Percentiles rank a stretch among this genome's conserved stretches.
These are phyloP conservation scores for Cordyceps cateniannulata DNA, from an alignment of 2,329 filamentous ascomycete species.

Conservation along the genomic window DNA sequence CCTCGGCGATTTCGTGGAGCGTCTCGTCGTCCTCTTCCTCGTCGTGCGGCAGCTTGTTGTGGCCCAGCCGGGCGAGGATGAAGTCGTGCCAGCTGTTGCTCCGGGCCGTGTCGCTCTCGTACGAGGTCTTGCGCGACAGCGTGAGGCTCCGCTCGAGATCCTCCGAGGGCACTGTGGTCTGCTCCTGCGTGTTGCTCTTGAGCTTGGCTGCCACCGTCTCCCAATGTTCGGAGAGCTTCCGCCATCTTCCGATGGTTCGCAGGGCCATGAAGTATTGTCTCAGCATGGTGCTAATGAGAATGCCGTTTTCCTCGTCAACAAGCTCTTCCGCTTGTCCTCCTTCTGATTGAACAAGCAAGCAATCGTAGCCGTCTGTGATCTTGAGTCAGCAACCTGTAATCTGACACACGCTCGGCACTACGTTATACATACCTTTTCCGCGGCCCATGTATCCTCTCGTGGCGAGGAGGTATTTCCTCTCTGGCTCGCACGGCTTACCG, in stretches of 20 bases:
- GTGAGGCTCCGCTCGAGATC: slow-evolving; percentile 20
- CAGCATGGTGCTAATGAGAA: slow-evolving; percentile 78
- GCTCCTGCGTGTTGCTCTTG: slow-evolving; percentile 38
- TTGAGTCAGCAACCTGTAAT: neutral
- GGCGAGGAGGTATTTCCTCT: slow-evolving; percentile 63
- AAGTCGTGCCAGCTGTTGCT: slow-evolving; percentile 31
- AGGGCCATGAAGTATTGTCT: slow-evolving; percentile 88
- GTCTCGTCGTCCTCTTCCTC: slow-evolving; percentile 37
- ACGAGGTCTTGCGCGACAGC: slow-evolving; percentile 6
- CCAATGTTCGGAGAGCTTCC: slow-evolving; percentile 66
- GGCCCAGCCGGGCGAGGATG: slow-evolving; percentile 28
- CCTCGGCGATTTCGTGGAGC: slow-evolving; percentile 25
- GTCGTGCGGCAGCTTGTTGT: slow-evolving; percentile 26
- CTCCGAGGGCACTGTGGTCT: slow-evolving; percentile 17
- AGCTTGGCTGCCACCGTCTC: slow-evolving; percentile 55
- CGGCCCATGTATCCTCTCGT: slow-evolving; percentile 86
- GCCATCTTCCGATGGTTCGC: slow-evolving; percentile 75
- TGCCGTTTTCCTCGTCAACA: slow-evolving; percentile 78
- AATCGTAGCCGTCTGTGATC: slow-evolving; percentile 63
- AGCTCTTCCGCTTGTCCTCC: slow-evolving; percentile 73
- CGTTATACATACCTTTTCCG: slow-evolving; percentile 51
- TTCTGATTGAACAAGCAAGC: slow-evolving; percentile 67
- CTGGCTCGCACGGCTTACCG: slow-evolving; percentile 53
- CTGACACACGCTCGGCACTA: neutral
- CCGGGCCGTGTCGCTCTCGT: slow-evolving; percentile 14